Conservation (phyloP, 805 yeast genomes). For the Kazachstania africana region DNA sequence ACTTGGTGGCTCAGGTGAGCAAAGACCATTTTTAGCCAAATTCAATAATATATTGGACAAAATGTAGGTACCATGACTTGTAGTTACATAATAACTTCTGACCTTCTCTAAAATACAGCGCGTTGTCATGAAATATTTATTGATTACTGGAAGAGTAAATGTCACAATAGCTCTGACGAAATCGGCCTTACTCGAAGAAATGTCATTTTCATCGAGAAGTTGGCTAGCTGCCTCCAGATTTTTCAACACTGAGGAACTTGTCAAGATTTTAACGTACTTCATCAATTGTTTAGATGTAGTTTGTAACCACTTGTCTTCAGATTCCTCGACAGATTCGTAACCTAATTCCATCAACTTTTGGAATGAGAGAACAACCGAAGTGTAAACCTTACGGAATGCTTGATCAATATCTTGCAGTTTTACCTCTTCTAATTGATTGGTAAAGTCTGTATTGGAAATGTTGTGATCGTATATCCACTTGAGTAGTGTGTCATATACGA, state of each 20-base stretch:
- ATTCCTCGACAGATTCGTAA: conserved; percentile 28
- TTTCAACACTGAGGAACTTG: conserved; percentile 27
- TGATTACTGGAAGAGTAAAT: conserved; percentile 51
- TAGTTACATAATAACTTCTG: conserved; percentile 37
- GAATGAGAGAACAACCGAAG: conserved; percentile 51
- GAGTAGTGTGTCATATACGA: conserved; percentile 37
- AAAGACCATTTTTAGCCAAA: conserved; percentile 74
- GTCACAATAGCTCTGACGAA: conserved; percentile 37
- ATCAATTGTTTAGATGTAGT: conserved; percentile 34
- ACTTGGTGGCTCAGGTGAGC: conserved; percentile 73
- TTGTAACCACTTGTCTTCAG: conserved; percentile 61
- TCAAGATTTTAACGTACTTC: conserved; percentile 33
- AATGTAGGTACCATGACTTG: conserved; percentile 51
- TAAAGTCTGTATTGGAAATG: background rate
- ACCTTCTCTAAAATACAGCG: conserved; percentile 33
- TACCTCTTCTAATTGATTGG: background rate
- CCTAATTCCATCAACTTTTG: conserved; percentile 43
- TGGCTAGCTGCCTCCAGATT: conserved; percentile 29
- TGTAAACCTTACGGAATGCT: conserved; percentile 39
- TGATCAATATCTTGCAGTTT: conserved; percentile 33
- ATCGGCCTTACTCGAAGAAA: conserved; percentile 28
- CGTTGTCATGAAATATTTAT: conserved; percentile 45
- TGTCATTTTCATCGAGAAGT: conserved; percentile 28
- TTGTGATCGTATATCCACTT: conserved; percentile 32
- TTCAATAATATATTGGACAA: conserved; percentile 44